Base-by-base conservation (phyloP, 176 grass and related monocot species). In the Bromus sterilis region DNA sequence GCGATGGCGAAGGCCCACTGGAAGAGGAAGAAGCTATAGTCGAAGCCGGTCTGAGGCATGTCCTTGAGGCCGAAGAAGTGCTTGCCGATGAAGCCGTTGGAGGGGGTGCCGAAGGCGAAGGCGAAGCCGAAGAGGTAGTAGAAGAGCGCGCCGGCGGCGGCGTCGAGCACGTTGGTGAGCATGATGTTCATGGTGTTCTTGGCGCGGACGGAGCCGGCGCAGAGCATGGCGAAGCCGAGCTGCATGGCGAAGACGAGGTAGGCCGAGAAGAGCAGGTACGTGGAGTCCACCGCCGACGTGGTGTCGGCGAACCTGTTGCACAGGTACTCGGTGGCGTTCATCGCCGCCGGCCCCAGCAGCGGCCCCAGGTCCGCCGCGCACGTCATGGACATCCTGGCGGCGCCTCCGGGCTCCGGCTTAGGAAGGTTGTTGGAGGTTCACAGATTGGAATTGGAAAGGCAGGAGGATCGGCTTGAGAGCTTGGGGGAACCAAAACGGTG, bases 101-200 rank as follows among this genome's bases (percentile, higher is more conserved):
- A 97, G 0, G 95, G 95, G 9, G 87, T 71, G 7, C 95, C 95
- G 51, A 97, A 94, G 67, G 95, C 95, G 85, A 97, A 97, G 25
- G 92, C 95, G 77, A 92, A 97, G 62, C 94, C 94, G 74, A 97
- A 97, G 43, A 97, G 87, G 83, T 97, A 97, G 74, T 97, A 97
- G 85, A 97, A 97, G 58, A 94, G 77, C 57, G 92, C 95, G 0
- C 95, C 95, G 0, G 95, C 86, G 4, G 92, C 92, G 30, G 95
- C 92, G 76, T 97, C 95, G 1, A 97, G 89, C 36, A 97, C 95
- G 89, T 97, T 97, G 40, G 95, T 97, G 55, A 97, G 95, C 95
- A 97, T 97, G 74, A 97, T 97, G 90, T 97, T 97, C 95, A 97
- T 97, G 33, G 95, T 97, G 86, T 97, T 97, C 83, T 97, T 97